phyloP scores from a whole-genome alignment of 768 basidiomycete genomes.

The Tylopilus felleus region DNA sequence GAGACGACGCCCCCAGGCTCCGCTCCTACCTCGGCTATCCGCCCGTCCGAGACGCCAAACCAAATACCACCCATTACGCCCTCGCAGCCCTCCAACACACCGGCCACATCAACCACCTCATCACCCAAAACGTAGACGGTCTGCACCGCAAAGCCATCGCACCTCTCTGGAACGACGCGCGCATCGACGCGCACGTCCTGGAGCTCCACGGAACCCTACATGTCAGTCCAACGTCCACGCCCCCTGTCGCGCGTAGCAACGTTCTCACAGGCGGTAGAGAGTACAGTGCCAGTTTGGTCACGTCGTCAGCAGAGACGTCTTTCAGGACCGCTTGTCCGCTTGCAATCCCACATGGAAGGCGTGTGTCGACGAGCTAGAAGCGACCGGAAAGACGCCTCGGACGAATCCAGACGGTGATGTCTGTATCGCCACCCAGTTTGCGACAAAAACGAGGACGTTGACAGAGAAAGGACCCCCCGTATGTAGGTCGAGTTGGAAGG shows the following conservation, averaged over 20 bases:
- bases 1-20: slow-evolving; percentile 38
- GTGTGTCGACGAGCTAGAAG: slow-evolving; percentile 61
- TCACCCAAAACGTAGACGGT: slow-evolving; percentile 95
- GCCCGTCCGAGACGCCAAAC: slow-evolving; percentile 74
- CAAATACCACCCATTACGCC: slow-evolving; percentile 88
- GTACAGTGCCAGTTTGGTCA: slow-evolving; percentile 81
- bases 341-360: slow-evolving; percentile 79
- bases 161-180: slow-evolving; percentile 39
- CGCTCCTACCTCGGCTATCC: slow-evolving; percentile 84
- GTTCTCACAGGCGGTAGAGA: slow-evolving; percentile 34
- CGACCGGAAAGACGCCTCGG: slow-evolving; percentile 54
- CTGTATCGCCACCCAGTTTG: slow-evolving; percentile 22
- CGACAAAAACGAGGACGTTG: not conserved
- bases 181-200: slow-evolving; percentile 47
- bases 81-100: slow-evolving; percentile 79
- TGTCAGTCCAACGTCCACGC: slow-evolving; percentile 38
- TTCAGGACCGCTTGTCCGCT: slow-evolving; percentile 69
- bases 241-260: not conserved
- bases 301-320: slow-evolving; percentile 56
- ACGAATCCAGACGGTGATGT: slow-evolving; percentile 96
- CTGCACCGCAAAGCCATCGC: slow-evolving; percentile 79
- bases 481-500: slow-evolving; percentile 76
- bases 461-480: not conserved
- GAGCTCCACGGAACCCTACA: slow-evolving; percentile 90
- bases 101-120: slow-evolving; percentile 53